These are phyloP conservation scores for Mucor ambiguus DNA, from an alignment of 371 early-diverging fungal genomes.

Conservation along the genomic window DNA sequence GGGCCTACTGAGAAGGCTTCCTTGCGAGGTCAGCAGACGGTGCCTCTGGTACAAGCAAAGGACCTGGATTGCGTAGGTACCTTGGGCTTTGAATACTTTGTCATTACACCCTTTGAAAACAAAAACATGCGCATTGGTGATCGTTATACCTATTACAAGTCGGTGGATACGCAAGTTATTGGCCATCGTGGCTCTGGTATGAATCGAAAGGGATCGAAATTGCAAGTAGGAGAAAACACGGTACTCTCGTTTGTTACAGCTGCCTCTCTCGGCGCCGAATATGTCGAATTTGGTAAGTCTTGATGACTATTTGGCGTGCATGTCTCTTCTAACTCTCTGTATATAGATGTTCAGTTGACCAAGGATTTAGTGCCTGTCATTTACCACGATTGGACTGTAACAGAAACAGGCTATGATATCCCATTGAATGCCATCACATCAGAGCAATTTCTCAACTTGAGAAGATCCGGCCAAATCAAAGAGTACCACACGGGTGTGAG, in stretches of 20 bases:
- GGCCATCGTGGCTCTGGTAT: conserved; percentile 98
- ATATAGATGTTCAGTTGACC: conserved; percentile 91
- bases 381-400: conserved; percentile 94
- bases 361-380: conserved; percentile 90
- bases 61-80: conserved; percentile 64
- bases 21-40: conserved; percentile 53
- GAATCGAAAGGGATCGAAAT: conserved; percentile 63
- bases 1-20: conserved; percentile 42
- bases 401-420: conserved; percentile 85
- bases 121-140: conserved; percentile 58
- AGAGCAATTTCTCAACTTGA: conserved; percentile 72
- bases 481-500: conserved; percentile 55
- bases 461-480: conserved; percentile 50
- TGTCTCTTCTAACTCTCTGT: not conserved
- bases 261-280: conserved; percentile 84
- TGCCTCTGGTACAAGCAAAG: conserved; percentile 59
- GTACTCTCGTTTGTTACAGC: conserved; percentile 90
- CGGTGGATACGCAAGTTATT: conserved; percentile 72
- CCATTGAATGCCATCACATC: conserved; percentile 76
- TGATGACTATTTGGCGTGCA: not conserved
- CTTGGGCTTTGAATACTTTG: conserved; percentile 64
- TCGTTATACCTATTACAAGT: conserved; percentile 68
- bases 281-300: conserved; percentile 87
- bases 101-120: conserved; percentile 71
- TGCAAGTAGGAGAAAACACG: conserved; percentile 95